Percentiles rank a stretch among this genome's conserved stretches.
Evolutionary conservation across 768 basidiomycete genomes (phyloP).

Genomic region (Xanthoconium stramineum): DNA sequence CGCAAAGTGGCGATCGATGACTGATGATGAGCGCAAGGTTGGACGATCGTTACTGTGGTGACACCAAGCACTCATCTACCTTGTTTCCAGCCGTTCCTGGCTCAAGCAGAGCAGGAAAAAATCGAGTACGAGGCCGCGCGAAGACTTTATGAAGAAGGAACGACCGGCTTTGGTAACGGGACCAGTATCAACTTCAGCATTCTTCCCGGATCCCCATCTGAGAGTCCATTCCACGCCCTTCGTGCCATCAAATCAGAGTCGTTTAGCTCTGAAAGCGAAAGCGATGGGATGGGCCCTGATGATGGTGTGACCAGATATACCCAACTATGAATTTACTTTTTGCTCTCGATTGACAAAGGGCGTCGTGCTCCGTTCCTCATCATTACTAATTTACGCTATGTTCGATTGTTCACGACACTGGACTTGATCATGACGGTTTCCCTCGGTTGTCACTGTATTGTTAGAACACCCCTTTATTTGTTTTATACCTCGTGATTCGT

Average conservation of each 20-base stretch:
- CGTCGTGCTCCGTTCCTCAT: conserved; percentile 14
- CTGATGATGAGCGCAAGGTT: conserved; percentile 91
- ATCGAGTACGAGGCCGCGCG: conserved; percentile 87
- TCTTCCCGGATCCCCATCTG: conserved; percentile 62
- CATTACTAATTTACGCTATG: conserved; percentile 32
- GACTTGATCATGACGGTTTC: conserved; percentile 32
- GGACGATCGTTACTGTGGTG: conserved; percentile 16
- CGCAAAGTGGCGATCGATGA: conserved; percentile 90
- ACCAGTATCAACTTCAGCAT: conserved; percentile 83
- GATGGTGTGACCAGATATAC: conserved; percentile 40
- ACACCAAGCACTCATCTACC: conserved; percentile 14
- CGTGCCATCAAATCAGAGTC: conserved; percentile 55
- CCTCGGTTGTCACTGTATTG: conserved; percentile 39
- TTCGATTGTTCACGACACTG: conserved; percentile 29
- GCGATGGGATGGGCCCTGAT: conserved; percentile 58
- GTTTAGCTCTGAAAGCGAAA: conserved; percentile 67
- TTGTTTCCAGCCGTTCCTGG: conserved; percentile 73
- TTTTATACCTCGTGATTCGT: conserved; percentile 26
- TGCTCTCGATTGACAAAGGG: conserved; percentile 13
- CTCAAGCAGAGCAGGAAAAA: conserved; percentile 93
- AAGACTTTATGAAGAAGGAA: conserved; percentile 83
- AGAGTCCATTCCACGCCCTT: conserved; percentile 39
- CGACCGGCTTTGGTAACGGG: conserved; percentile 58
- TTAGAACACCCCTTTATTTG: conserved; percentile 34
- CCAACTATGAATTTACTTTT: conserved; percentile 30